A percentile compares a stretch with the other conserved stretches of the same genome.
These are phyloP conservation scores for Hanseniaspora guilliermondii DNA, from an alignment of 805 yeast species.

Conservation along the genomic window DNA sequence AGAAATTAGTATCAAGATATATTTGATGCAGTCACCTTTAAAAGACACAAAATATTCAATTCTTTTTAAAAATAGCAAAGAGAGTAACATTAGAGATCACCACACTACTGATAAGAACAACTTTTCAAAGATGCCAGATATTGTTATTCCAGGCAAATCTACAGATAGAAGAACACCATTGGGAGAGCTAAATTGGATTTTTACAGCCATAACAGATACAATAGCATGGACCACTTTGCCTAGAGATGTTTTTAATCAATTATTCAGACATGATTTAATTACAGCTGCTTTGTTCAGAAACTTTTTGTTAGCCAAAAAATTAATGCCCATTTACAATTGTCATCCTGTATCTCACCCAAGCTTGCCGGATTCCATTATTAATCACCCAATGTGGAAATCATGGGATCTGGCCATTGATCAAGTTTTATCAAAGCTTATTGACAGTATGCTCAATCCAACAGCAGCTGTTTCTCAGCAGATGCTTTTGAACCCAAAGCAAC, in stretches of 20 bases:
- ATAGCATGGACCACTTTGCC: constrained; percentile 94
- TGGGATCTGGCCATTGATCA: constrained; percentile 98
- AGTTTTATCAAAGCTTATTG: constrained; percentile 61
- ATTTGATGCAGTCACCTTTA: constrained; percentile 69
- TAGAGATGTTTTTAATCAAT: constrained; percentile 72
- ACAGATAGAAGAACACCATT: constrained; percentile 90
- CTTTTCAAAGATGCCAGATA: constrained; percentile 27
- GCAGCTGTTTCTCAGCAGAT: constrained; percentile 23
- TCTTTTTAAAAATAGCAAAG: constrained; percentile 28
- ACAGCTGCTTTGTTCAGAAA: constrained; percentile 93
- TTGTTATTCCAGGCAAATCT: constrained; percentile 76
- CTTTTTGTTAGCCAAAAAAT: constrained; percentile 78
- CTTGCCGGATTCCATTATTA: constrained; percentile 65
- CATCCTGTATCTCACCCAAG: constrained; percentile 92
- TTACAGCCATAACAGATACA: constrained; percentile 94
- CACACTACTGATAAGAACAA: constrained; percentile 17
- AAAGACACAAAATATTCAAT: constrained; percentile 33
- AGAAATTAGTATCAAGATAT: constrained; percentile 85
- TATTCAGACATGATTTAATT: constrained; percentile 90
- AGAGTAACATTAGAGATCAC: constrained; percentile 18
- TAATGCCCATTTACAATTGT: constrained; percentile 86
- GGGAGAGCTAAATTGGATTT: constrained; percentile 94
- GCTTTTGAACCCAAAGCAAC: constrained; percentile 17
- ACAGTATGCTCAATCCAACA: constrained; percentile 29
- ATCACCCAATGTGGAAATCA: constrained; percentile 92